Conservation (phyloP, 441 rosid genomes). For the Sinapis alba region DNA sequence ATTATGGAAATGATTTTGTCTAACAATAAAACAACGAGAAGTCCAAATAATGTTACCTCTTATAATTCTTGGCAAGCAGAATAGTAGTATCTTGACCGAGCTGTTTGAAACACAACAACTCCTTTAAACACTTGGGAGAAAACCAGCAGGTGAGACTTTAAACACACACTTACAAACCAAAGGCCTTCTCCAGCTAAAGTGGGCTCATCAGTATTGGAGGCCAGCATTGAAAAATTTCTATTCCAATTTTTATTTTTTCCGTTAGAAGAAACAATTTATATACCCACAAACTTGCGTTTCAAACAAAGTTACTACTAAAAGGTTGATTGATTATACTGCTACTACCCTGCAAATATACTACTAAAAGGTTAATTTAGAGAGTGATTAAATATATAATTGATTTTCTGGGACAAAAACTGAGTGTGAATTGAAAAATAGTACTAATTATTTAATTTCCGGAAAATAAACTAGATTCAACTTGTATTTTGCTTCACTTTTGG, state of each 20-base stretch:
- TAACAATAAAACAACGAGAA: slow-evolving; percentile 3
- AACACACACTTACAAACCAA: background rate
- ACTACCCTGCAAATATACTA: background rate
- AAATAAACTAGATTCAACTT: background rate
- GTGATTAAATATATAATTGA: background rate
- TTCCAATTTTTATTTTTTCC: background rate
- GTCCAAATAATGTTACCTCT: slow-evolving; percentile 45
- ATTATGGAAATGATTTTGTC: background rate
- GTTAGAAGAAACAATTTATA: background rate
- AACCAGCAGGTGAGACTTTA: slow-evolving; percentile 3
- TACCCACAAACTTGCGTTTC: background rate
- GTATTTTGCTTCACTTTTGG: background rate
- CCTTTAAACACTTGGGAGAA: slow-evolving; percentile 20
- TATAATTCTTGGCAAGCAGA: slow-evolving; percentile 44
- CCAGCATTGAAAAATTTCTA: background rate
- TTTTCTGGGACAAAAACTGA: background rate
- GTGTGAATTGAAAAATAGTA: background rate
- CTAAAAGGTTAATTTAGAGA: background rate
- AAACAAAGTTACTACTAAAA: background rate
- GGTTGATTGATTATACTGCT: background rate
- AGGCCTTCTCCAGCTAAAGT: background rate
- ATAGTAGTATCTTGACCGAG: slow-evolving; percentile 47
- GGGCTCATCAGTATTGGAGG: background rate
- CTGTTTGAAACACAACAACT: slow-evolving; percentile 37
- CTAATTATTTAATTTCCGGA: background rate